Base-by-base conservation (phyloP, 2,329 filamentous ascomycete species). In the Colletotrichum liaoningense region DNA sequence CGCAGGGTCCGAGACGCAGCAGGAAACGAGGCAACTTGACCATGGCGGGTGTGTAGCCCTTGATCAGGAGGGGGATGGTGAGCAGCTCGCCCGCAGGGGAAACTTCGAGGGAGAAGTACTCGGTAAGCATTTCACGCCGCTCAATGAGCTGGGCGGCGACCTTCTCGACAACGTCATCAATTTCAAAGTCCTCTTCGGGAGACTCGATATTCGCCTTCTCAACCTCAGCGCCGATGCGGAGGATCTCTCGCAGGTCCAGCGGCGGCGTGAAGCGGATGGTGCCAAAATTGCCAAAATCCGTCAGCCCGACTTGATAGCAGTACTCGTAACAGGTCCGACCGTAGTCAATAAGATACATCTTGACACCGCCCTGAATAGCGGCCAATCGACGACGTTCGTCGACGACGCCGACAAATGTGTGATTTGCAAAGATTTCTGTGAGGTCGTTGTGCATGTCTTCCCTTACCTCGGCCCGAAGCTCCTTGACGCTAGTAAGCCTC, bases 271-370 rank as follows among this genome's bases (percentile, higher is more conserved):
- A 95, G 12, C 90, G 91, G 72, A 99, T 95, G 26, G 87, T 83
- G 3, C 97, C 97, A 79, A 98, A 98, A 80, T 99, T 99, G 1
- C 93, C 95, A 83, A 99, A 99, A 79, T 99, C 95, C 0, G 95
- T 97, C 46, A 99, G 88, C 0, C 95, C 96, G 24, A 98, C 85
- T 83, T 99, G 97, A 84, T 99, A 99, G 81, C 98, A 97, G 81
- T 96, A 97, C 78, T 98, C 96, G 74, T 92, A 93, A 81, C 91
- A 94, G 1, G 94, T 86, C 80, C 96, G 92, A 12, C 95, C 97
- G 79, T 99, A 99, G 82, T 99, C 97, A 65, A 99, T 88, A 26
- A 99, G 89, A 81, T 94, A 98, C 8, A 99, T 89, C 80, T 95
- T 97, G 9, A 98, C 93, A 16, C 96, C 97, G 46, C 94, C 92